These are phyloP conservation scores for Xanthoparmelia taractica DNA, from an alignment of 495 filamentous ascomycete genomes.

Conservation along the genomic window DNA sequence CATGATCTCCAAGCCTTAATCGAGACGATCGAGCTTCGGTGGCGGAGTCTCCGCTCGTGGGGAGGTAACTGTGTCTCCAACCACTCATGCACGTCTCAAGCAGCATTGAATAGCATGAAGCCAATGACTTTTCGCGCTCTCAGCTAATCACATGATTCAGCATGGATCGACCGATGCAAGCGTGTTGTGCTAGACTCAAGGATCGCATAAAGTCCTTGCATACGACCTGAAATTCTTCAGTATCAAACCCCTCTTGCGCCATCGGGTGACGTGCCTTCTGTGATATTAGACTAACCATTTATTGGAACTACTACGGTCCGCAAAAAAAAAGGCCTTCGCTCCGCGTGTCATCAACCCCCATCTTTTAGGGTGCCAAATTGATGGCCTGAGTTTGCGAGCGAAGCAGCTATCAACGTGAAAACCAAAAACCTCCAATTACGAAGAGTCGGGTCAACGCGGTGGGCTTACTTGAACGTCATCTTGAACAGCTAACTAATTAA, in stretches of 20 bases:
- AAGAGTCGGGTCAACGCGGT: neutral
- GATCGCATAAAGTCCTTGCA: neutral
- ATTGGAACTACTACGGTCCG: too few species aligned
- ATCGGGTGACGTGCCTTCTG: neutral
- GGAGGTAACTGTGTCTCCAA: neutral
- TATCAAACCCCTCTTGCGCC: neutral
- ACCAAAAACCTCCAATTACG: neutral
- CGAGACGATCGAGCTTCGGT: neutral
- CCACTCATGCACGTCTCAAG: neutral
- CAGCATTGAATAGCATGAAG: neutral
- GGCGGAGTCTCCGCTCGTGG: neutral
- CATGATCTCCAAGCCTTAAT: neutral
- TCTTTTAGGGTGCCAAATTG: neutral
- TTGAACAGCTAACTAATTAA: neutral
- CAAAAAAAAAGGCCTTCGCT: too few species aligned
- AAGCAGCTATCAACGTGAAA: neutral
- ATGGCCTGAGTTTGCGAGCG: neutral
- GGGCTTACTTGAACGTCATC: neutral
- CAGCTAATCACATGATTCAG: neutral
- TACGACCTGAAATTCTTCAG: neutral
- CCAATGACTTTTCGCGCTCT: too few species aligned
- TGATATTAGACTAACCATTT: too few species aligned
- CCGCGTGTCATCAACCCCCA: too few species aligned
- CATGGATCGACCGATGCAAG: neutral
- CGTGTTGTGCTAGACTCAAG: neutral